These are phyloP conservation scores for Endoconidiophora laricicola DNA, from an alignment of 2,329 filamentous ascomycete species.

Conservation along the genomic window DNA sequence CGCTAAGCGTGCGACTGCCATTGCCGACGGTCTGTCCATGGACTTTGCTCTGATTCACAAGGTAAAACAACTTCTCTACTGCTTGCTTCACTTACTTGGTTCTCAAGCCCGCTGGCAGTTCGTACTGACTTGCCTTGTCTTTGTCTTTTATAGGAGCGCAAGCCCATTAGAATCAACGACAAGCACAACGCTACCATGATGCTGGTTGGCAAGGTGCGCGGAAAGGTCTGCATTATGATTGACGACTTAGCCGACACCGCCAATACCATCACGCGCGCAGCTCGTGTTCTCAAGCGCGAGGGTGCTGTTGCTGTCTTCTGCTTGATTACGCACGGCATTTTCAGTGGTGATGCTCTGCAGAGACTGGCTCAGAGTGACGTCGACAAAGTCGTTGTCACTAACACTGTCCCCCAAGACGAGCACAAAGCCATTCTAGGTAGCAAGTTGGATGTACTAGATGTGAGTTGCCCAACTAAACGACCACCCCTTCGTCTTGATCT, in stretches of 20 bases:
- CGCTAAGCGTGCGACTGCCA: conserved; percentile 87
- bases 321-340: conserved; percentile 82
- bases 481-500: conserved; percentile 2
- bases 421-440: conserved; percentile 57
- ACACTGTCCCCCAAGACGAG: conserved; percentile 79
- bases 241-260: conserved; percentile 92
- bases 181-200: conserved; percentile 90
- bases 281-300: conserved; percentile 91
- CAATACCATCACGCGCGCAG: conserved; percentile 91
- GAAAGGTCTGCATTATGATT: conserved; percentile 72
- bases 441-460: conserved; percentile 80
- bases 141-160: conserved; percentile 51
- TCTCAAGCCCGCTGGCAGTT: too few relatives aligned
- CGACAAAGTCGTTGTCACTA: conserved; percentile 89
- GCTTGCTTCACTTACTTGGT: too few relatives aligned
- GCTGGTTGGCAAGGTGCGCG: conserved; percentile 72
- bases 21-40: conserved; percentile 83
- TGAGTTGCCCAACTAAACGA: conserved; percentile 9
- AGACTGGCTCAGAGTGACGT: conserved; percentile 85
- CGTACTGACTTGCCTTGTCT: conserved; percentile 14
- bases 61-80: conserved; percentile 30
- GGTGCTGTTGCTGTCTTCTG: conserved; percentile 85
- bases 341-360: conserved; percentile 87
- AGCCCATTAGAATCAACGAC: conserved; percentile 73
- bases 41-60: conserved; percentile 98